Evolutionary conservation across 352 stramenopile genomes (phyloP).

Genomic region (Phytophthora citricola): DNA sequence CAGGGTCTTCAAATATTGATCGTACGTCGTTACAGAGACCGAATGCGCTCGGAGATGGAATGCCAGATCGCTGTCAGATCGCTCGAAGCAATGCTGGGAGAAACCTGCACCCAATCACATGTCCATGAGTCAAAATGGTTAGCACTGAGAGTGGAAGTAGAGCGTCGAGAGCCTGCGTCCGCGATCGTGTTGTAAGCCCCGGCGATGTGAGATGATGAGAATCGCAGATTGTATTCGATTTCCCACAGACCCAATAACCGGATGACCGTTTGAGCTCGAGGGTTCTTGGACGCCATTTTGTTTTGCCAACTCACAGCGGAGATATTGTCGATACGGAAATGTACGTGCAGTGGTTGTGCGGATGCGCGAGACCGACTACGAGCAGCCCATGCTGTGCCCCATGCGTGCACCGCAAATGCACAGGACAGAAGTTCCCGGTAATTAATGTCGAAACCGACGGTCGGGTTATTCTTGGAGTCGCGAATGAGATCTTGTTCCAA

Average conservation of each 20-base stretch:
- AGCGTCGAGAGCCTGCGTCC: slow-evolving; percentile 4
- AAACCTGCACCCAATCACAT: slow-evolving; percentile 7
- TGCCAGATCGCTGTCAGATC: slow-evolving; percentile 12
- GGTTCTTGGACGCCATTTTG: slow-evolving; percentile 11
- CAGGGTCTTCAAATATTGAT: slow-evolving; percentile 4
- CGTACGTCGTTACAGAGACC: slow-evolving; percentile 4
- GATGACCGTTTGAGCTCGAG: slow-evolving; percentile 9
- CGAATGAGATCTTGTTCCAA: neutral
- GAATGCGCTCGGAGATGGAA: slow-evolving; percentile 19
- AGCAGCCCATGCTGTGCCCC: neutral
- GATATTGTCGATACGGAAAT: slow-evolving; percentile 34
- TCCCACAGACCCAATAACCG: slow-evolving; percentile 5
- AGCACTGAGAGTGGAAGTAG: neutral
- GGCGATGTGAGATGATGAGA: slow-evolving; percentile 12
- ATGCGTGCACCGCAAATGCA: slow-evolving; percentile 8
- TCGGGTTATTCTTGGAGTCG: neutral
- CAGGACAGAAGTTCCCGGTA: slow-evolving; percentile 25
- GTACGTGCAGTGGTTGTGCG: slow-evolving; percentile 3
- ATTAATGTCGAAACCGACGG: slow-evolving; percentile 32
- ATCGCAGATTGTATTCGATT: neutral
- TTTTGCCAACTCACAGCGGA: slow-evolving; percentile 22
- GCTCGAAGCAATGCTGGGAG: neutral
- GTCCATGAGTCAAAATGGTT: neutral
- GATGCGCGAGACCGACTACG: neutral
- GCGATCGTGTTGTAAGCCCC: slow-evolving; percentile 3